Conservation (phyloP, 2,329 filamentous ascomycete genomes). For the Fusarium subglutinans region DNA sequence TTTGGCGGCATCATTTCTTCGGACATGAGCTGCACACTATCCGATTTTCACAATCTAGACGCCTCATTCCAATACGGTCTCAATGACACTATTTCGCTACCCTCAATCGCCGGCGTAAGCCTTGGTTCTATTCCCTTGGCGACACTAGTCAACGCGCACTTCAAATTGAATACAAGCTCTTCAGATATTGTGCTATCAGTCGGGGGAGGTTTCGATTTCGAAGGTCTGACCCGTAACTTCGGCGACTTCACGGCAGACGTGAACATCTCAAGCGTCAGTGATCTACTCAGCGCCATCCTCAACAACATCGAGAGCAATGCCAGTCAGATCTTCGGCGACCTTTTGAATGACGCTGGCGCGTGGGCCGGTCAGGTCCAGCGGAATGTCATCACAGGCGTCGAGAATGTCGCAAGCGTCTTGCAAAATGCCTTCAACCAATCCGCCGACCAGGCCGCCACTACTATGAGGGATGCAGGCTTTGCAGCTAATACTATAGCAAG, state of each 20-base stretch:
- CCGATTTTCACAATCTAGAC: background rate
- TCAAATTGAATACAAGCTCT: background rate
- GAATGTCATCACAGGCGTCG: background rate
- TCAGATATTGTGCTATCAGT: background rate
- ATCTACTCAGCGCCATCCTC: background rate
- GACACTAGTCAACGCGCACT: background rate
- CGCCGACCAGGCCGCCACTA: background rate
- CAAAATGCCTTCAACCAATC: background rate
- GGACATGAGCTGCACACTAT: background rate
- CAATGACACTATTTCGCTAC: background rate
- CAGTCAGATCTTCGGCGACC: background rate
- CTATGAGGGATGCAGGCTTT: background rate
- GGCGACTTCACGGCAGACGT: background rate
- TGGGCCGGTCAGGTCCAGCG: background rate
- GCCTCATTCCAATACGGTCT: background rate
- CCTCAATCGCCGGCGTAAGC: background rate
- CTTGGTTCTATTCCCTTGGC: background rate
- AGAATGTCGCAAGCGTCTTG: background rate
- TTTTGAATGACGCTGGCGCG: background rate
- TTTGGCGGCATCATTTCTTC: background rate
- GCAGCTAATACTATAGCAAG: background rate
- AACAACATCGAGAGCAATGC: background rate
- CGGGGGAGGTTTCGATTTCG: background rate
- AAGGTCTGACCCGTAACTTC: background rate
- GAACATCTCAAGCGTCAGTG: background rate